Evolutionary conservation across 805 yeast species (phyloP).

Genomic region (Candida ficus): DNA sequence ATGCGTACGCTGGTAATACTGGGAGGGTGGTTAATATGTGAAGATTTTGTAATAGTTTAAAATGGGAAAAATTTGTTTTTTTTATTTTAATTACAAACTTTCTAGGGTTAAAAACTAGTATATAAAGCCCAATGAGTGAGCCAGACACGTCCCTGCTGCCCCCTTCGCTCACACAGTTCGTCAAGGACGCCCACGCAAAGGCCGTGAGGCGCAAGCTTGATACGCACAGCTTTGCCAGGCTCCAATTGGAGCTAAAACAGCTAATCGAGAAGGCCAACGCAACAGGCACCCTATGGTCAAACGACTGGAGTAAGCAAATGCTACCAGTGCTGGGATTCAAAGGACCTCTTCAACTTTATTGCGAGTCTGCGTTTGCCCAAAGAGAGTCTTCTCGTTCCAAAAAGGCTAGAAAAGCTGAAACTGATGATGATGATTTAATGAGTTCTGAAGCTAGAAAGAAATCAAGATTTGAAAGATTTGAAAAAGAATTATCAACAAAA

Average conservation of each 20-base stretch:
- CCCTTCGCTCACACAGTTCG: slow-evolving; percentile 4
- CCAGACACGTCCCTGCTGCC: slow-evolving; percentile 8
- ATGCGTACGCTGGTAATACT: slow-evolving; percentile 28
- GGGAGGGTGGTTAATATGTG: slow-evolving; percentile 25
- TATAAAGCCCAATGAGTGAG: no score
- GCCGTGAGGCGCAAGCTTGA: neutral
- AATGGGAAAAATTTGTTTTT: neutral
- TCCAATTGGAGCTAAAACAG: slow-evolving; percentile 22
- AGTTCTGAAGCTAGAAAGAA: slow-evolving; percentile 26
- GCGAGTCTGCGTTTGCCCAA: slow-evolving; percentile 8
- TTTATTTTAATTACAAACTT: neutral
- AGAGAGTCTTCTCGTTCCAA: neutral
- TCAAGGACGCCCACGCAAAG: slow-evolving; percentile 4
- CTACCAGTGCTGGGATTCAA: slow-evolving; percentile 20
- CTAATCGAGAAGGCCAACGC: slow-evolving; percentile 24
- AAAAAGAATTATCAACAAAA: slow-evolving; percentile 15
- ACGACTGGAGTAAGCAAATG: slow-evolving; percentile 25
- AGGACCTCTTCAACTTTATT: slow-evolving; percentile 12
- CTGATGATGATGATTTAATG: slow-evolving; percentile 5
- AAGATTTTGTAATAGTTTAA: slow-evolving; percentile 8
- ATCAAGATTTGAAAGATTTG: slow-evolving; percentile 33
- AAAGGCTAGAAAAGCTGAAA: neutral
- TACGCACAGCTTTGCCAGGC: neutral
- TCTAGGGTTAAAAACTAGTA: no score
- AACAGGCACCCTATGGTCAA: slow-evolving; percentile 21